A percentile compares a stretch with the other conserved stretches of the same genome.
Evolutionary conservation across 129 eudicot genomes (phyloP).

Genomic region (Mikania micrantha): DNA sequence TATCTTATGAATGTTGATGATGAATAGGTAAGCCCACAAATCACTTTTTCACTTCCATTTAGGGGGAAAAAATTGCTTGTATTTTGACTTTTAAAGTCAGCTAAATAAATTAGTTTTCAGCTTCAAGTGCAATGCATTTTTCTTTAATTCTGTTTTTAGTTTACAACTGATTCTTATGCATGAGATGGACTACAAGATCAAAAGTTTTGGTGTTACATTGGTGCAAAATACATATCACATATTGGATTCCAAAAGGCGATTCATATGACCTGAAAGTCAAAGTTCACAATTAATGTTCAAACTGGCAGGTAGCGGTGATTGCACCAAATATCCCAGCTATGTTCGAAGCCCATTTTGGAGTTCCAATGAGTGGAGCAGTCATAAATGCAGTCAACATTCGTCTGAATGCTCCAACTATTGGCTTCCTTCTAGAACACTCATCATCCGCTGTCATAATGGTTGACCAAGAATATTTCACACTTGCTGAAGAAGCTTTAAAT

Average conservation of each 20-base stretch:
- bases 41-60: no score
- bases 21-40: no score
- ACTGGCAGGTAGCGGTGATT: slow-evolving; percentile 75
- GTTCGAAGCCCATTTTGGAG: slow-evolving; percentile 85
- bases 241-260: background rate
- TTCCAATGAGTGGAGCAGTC: slow-evolving; percentile 96
- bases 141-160: background rate
- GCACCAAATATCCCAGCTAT: slow-evolving; percentile 95
- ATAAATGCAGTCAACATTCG: slow-evolving; percentile 75
- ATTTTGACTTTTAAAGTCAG: background rate
- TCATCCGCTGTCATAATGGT: slow-evolving; percentile 58
- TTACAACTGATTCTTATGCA: background rate
- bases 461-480: slow-evolving; percentile 66
- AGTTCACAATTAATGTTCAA: background rate
- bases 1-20: background rate
- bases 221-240: background rate
- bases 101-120: background rate
- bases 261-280: background rate
- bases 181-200: background rate
- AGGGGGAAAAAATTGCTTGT: background rate
- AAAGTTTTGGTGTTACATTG: background rate
- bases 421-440: slow-evolving; percentile 73
- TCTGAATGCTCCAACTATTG: slow-evolving; percentile 66
- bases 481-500: slow-evolving; percentile 58
- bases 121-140: background rate